Conservation (phyloP, 495 filamentous ascomycete species). For the Aspergillus sclerotiicarbonarius region DNA sequence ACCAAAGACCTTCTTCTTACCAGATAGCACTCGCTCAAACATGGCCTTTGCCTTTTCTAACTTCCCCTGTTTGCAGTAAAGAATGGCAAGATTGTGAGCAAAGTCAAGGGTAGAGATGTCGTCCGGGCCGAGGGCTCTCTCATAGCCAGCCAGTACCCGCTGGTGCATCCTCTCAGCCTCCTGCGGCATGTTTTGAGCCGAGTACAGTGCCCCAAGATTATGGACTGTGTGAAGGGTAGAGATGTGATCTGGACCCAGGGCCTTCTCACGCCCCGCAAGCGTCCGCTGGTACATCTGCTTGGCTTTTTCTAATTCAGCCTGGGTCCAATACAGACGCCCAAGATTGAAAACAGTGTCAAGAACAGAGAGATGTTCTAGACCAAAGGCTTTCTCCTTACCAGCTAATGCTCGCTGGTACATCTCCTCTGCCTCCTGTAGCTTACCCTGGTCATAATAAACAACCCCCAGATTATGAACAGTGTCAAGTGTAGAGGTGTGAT, state of each 20-base stretch:
- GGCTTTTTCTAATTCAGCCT: slow-evolving; percentile 26
- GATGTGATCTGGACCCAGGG: slow-evolving; percentile 24
- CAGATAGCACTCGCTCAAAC: slow-evolving; percentile 18
- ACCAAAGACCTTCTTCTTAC: background rate
- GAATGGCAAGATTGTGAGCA: slow-evolving; percentile 26
- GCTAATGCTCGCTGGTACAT: slow-evolving; percentile 27
- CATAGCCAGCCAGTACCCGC: slow-evolving; percentile 15
- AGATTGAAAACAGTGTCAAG: slow-evolving; percentile 19
- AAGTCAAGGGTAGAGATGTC: background rate
- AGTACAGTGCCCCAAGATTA: slow-evolving; percentile 25
- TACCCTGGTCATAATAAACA: background rate
- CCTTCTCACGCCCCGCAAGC: slow-evolving; percentile 29
- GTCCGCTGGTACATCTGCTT: slow-evolving; percentile 26
- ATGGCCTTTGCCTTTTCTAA: slow-evolving; percentile 27
- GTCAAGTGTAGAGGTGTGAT: background rate
- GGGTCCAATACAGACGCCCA: slow-evolving; percentile 13
- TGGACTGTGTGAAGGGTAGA: slow-evolving; percentile 31
- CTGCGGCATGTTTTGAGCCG: slow-evolving; percentile 23
- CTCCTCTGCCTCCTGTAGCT: slow-evolving; percentile 15
- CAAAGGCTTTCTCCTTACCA: slow-evolving; percentile 25
- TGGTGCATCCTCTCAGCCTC: slow-evolving; percentile 28
- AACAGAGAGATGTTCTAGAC: background rate
- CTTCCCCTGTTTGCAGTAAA: slow-evolving; percentile 25
- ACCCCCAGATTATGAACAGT: background rate
- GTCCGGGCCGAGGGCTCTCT: background rate